These are phyloP conservation scores for Metroxylon sagu DNA, from an alignment of 176 grass and related monocot species.

Conservation along the genomic window DNA sequence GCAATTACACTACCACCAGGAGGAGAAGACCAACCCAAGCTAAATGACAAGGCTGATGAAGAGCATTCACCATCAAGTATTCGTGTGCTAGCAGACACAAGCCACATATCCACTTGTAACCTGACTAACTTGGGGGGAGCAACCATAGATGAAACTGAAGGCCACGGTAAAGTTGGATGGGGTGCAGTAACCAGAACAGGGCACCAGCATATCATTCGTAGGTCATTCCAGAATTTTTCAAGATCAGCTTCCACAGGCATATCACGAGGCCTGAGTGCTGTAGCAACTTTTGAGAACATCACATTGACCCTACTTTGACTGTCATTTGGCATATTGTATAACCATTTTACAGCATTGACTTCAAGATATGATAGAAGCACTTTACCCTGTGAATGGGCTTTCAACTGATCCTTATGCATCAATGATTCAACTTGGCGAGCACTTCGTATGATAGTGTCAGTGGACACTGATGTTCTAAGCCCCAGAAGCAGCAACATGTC, in stretches of 20 bases:
- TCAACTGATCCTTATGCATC: conserved; percentile 76
- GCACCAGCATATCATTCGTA: conserved; percentile 97
- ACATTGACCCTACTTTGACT: conserved; percentile 53
- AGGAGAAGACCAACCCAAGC: conserved; percentile 78
- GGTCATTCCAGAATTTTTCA: conserved; percentile 80
- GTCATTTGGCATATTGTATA: conserved; percentile 44
- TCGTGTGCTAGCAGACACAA: conserved; percentile 86
- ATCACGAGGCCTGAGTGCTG: conserved; percentile 47
- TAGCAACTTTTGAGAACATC: conserved; percentile 74
- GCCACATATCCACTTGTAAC: conserved; percentile 87
- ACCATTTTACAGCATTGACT: conserved; percentile 81
- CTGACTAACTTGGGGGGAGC: conserved; percentile 94
- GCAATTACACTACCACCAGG: conserved; percentile 93
- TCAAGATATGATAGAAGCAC: conserved; percentile 94
- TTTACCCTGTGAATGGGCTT: conserved; percentile 80
- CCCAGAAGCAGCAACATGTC: conserved; percentile 85
- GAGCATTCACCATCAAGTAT: conserved; percentile 95
- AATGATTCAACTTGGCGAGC: conserved; percentile 78
- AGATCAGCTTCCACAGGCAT: conserved; percentile 58
- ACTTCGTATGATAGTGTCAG: conserved; percentile 72
- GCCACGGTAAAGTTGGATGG: conserved; percentile 79
- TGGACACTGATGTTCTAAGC: conserved; percentile 67
- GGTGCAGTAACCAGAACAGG: conserved; percentile 72
- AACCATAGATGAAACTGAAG: conserved; percentile 70
- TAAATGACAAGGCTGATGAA: conserved; percentile 68